phyloP scores from a whole-genome alignment of 129 eudicot species.

The Arctium minus region DNA sequence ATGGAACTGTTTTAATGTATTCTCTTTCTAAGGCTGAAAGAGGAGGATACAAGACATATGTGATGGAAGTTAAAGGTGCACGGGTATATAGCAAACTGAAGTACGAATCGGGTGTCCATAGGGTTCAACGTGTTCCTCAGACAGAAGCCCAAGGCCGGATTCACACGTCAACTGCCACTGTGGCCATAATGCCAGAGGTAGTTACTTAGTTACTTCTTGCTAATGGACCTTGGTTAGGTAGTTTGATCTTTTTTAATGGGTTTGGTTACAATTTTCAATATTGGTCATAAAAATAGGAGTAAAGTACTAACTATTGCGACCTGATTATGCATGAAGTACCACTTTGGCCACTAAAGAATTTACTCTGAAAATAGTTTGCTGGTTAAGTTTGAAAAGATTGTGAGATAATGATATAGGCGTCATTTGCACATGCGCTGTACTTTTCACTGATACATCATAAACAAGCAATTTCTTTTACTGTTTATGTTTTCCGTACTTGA shows the following conservation, averaged over 20 bases:
- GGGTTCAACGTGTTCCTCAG: constrained; percentile 98
- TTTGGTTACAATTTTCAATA: neutral
- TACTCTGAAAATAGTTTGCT: neutral
- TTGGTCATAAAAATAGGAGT: neutral
- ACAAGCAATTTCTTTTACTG: neutral
- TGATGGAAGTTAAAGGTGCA: constrained; percentile 96
- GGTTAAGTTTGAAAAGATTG: neutral
- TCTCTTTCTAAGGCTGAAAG: constrained; percentile 68
- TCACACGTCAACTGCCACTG: constrained; percentile 98
- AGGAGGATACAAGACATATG: constrained; percentile 92
- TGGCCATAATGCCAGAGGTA: constrained; percentile 99
- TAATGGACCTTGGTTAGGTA: neutral
- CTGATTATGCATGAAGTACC: neutral
- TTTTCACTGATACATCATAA: neutral
- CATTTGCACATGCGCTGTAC: neutral
- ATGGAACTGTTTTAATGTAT: constrained; percentile 13
- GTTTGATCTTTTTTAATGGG: neutral
- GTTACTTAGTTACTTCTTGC: neutral
- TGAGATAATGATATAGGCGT: neutral
- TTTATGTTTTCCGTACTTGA: neutral
- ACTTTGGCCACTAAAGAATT: neutral
- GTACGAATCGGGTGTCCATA: constrained; percentile 97
- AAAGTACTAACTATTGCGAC: neutral
- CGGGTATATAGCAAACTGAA: constrained; percentile 95
- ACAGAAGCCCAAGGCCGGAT: constrained; percentile 99